These are phyloP conservation scores for Trifolium dubium DNA, from an alignment of 306 rosid species.

Conservation along the genomic window DNA sequence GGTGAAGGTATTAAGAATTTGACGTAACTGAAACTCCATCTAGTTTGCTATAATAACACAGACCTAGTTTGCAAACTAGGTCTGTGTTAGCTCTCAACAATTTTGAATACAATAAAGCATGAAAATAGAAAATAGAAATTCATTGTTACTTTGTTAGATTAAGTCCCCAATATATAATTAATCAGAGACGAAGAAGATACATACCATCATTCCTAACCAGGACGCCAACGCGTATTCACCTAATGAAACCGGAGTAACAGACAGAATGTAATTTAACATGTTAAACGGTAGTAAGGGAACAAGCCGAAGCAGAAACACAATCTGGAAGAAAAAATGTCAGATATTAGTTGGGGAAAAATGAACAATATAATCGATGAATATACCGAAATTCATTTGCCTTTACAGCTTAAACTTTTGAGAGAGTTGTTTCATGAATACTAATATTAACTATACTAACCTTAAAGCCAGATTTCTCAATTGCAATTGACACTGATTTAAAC, in stretches of 20 bases:
- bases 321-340: conserved; percentile 52
- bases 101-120: conserved; percentile 14
- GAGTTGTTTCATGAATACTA: background rate
- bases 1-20: conserved; percentile 30
- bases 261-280: conserved; percentile 79
- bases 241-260: conserved; percentile 83
- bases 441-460: conserved; percentile 63
- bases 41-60: conserved; percentile 8
- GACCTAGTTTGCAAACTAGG: too few species aligned
- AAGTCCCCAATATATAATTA: conserved; percentile 9
- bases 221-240: conserved; percentile 80
- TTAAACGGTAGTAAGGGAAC: conserved; percentile 85
- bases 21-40: conserved; percentile 27
- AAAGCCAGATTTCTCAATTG: conserved; percentile 80
- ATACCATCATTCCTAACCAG: conserved; percentile 98
- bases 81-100: conserved; percentile 5
- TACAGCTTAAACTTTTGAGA: conserved; percentile 8
- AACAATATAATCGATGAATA: background rate
- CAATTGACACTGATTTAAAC: conserved; percentile 77
- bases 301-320: conserved; percentile 87
- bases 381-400: conserved; percentile 8
- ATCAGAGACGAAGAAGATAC: conserved; percentile 55
- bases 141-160: background rate
- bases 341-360: background rate
- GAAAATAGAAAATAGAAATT: conserved; percentile 1